phyloP scores from a whole-genome alignment of 306 rosid genomes.

The Dicorynia guianensis region DNA sequence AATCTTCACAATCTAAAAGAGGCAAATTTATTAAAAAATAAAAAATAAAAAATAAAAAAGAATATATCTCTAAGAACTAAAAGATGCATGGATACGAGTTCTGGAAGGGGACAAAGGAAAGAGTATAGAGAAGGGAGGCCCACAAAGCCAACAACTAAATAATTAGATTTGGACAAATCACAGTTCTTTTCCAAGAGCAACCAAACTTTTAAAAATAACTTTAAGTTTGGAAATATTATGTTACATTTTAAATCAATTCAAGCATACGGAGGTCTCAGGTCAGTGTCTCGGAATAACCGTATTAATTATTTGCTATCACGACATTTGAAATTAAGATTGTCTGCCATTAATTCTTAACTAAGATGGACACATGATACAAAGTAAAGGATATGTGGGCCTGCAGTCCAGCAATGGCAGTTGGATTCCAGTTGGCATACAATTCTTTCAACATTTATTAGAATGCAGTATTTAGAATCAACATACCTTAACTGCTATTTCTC shows the following conservation, averaged over 20 bases:
- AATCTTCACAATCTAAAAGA: slow-evolving; percentile 16
- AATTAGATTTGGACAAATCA: background rate
- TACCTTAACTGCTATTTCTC: slow-evolving; percentile 97
- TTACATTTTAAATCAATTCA: background rate
- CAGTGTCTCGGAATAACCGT: background rate
- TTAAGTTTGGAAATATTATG: background rate
- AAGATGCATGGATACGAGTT: background rate
- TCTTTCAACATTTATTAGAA: slow-evolving; percentile 27
- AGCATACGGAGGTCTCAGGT: background rate
- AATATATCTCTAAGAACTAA: background rate
- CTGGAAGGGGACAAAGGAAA: background rate
- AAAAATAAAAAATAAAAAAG: too few species aligned
- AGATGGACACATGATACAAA: background rate
- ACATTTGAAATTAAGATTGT: slow-evolving; percentile 5
- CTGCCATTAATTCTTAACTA: background rate
- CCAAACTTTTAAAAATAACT: background rate
- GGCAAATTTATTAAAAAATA: background rate
- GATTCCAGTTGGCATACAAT: slow-evolving; percentile 19
- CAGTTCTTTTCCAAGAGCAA: background rate
- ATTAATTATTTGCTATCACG: slow-evolving; percentile 13
- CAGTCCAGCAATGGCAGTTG: slow-evolving; percentile 31
- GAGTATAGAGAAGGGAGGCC: background rate
- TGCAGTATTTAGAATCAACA: slow-evolving; percentile 35
- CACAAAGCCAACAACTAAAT: slow-evolving; percentile 6
- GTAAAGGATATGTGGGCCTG: background rate